A percentile compares a stretch with the other conserved stretches of the same genome.
Conservation (phyloP, 148 eudicot species). For the Chenopodium formosanum region DNA sequence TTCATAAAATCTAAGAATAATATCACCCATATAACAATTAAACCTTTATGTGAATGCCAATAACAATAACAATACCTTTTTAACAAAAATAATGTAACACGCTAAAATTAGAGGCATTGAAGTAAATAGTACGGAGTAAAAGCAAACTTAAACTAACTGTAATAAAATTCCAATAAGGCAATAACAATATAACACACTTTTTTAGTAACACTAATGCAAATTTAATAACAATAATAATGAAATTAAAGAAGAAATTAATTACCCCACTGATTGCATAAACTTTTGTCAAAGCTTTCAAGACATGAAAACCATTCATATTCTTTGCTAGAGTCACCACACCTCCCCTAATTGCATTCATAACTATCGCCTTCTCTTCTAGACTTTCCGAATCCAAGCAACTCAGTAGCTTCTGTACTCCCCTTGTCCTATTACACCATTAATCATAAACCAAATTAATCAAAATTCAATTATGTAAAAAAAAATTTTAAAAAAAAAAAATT, state of each 20-base stretch:
- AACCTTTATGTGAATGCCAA: no score
- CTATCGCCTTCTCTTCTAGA: neutral
- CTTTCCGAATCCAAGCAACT: neutral
- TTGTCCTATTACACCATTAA: constrained; percentile 31
- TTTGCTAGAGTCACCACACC: constrained; percentile 26
- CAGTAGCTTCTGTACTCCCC: constrained; percentile 43
- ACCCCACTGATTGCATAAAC: constrained; percentile 20
- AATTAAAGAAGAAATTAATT: neutral
- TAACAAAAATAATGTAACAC: no score
- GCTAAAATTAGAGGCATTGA: no score
- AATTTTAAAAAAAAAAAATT: neutral
- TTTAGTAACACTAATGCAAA: no score
- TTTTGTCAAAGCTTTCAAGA: neutral
- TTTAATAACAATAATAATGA: no score
- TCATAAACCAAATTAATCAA: neutral
- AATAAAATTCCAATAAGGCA: no score
- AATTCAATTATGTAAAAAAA: neutral
- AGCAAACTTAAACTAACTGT: no score
- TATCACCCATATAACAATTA: no score
- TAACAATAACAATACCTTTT: no score
- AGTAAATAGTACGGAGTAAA: no score
- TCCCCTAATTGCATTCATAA: constrained; percentile 26
- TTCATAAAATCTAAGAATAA: no score
- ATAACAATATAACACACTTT: no score
- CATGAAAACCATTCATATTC: constrained; percentile 27